Conservation (phyloP, 257 asterid genomes). For the Voacanga thouarsii region DNA sequence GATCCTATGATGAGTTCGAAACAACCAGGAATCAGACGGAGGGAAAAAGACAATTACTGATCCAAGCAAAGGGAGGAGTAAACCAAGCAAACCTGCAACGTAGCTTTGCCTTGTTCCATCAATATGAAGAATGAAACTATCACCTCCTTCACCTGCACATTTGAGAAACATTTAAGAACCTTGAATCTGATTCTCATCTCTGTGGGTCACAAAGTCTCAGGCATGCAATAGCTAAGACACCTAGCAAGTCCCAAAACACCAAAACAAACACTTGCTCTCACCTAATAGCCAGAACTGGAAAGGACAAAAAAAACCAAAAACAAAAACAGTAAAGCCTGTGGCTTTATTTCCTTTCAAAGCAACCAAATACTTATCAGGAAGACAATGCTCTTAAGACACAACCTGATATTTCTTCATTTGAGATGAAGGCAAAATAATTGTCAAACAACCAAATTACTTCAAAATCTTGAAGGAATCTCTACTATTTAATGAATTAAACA, state of each 20-base stretch:
- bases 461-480: background rate
- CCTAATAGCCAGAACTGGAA: background rate
- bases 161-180: conserved; percentile 15
- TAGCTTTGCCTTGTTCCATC: conserved; percentile 97
- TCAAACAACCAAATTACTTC: background rate
- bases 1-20: conserved; percentile 51
- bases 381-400: background rate
- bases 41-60: conserved; percentile 11
- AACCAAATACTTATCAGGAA: background rate
- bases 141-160: conserved; percentile 94
- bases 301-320: no score
- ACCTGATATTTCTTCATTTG: background rate
- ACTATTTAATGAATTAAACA: background rate
- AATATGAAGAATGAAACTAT: conserved; percentile 85
- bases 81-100: conserved; percentile 63
- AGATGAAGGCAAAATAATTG: background rate
- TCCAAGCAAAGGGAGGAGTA: background rate
- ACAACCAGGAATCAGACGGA: conserved; percentile 7
- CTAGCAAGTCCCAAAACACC: background rate
- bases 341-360: background rate
- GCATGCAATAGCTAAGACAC: background rate
- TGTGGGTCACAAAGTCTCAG: background rate
- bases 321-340: no score
- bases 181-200: background rate
- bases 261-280: background rate